A percentile compares a stretch with the other conserved stretches of the same genome.
phyloP scores from a whole-genome alignment of 2,329 filamentous ascomycete species.

The Albophoma yamanashiensis region DNA sequence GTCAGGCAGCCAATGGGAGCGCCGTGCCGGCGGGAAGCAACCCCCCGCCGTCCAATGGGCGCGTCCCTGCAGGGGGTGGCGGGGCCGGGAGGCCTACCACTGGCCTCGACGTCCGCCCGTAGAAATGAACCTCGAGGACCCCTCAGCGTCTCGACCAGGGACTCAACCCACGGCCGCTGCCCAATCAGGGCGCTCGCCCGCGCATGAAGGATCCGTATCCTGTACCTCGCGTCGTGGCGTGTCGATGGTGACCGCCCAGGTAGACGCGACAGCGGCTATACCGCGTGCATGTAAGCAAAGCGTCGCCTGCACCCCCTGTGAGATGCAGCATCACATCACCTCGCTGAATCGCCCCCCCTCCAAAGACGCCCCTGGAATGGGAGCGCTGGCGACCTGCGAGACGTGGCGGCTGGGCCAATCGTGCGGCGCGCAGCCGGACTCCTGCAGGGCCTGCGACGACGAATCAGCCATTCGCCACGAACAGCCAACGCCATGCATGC shows the following conservation, averaged over 20 bases:
- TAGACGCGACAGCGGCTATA: not conserved
- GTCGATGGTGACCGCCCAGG: not conserved
- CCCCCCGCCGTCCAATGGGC: not conserved
- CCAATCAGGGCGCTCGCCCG: not conserved
- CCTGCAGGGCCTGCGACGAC: not conserved
- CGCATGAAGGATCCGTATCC: not conserved
- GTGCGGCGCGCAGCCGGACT: not conserved
- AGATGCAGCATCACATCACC: not conserved
- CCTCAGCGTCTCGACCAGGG: not conserved
- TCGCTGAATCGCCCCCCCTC: not conserved
- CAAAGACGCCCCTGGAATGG: not conserved
- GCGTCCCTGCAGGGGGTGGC: not conserved
- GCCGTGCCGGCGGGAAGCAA: not conserved
- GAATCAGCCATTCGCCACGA: not conserved
- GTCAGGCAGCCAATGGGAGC: not conserved
- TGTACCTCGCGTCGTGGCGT: not conserved
- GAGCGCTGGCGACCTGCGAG: not conserved
- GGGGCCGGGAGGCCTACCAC: not conserved
- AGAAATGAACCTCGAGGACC: not conserved
- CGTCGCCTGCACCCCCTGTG: not conserved
- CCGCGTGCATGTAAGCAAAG: not conserved
- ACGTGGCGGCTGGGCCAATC: not conserved
- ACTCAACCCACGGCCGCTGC: not conserved
- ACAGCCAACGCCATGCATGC: not conserved
- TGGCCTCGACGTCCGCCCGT: not conserved